Percentiles rank a stretch among this genome's conserved stretches.
Evolutionary conservation across 192 early-diverging fungal species (phyloP).

Genomic region (Gorgonomyces haynaldii): DNA sequence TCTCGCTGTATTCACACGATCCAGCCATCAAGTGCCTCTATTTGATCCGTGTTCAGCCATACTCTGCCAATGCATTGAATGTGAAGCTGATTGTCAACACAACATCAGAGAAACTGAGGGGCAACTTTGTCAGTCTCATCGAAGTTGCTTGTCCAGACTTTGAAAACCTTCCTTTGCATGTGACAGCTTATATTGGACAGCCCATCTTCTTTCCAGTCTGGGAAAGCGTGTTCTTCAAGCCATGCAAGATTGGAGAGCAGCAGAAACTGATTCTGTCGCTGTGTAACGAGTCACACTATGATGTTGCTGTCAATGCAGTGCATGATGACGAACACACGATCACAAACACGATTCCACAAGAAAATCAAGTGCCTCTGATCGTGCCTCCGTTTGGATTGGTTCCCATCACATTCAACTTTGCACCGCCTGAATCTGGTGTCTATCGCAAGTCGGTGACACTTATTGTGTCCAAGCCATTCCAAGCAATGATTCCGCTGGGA

Average conservation of each 20-base stretch:
- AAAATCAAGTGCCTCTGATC: not conserved
- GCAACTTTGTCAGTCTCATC: constrained; percentile 35
- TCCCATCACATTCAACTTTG: constrained; percentile 35
- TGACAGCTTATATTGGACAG: constrained; percentile 41
- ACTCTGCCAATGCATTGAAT: constrained; percentile 46
- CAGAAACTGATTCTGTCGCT: constrained; percentile 21
- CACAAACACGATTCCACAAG: not conserved
- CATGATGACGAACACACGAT: constrained; percentile 3
- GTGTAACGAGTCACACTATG: constrained; percentile 48
- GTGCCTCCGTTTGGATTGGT: constrained; percentile 24
- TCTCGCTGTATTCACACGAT: constrained; percentile 39
- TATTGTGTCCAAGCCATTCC: constrained; percentile 23
- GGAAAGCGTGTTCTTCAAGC: constrained; percentile 43
- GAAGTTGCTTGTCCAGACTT: constrained; percentile 53
- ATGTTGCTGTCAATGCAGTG: constrained; percentile 20
- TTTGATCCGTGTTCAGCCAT: constrained; percentile 35
- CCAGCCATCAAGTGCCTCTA: constrained; percentile 36
- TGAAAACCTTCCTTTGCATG: constrained; percentile 39
- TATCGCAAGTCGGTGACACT: constrained; percentile 22
- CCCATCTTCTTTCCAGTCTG: constrained; percentile 41
- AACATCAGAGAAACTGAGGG: constrained; percentile 7
- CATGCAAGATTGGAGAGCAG: constrained; percentile 22
- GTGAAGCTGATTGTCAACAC: constrained; percentile 25
- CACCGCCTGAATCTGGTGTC: constrained; percentile 24
- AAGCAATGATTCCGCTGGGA: constrained; percentile 10